Conservation (phyloP, 805 yeast species). For the Spathaspora sp. region DNA sequence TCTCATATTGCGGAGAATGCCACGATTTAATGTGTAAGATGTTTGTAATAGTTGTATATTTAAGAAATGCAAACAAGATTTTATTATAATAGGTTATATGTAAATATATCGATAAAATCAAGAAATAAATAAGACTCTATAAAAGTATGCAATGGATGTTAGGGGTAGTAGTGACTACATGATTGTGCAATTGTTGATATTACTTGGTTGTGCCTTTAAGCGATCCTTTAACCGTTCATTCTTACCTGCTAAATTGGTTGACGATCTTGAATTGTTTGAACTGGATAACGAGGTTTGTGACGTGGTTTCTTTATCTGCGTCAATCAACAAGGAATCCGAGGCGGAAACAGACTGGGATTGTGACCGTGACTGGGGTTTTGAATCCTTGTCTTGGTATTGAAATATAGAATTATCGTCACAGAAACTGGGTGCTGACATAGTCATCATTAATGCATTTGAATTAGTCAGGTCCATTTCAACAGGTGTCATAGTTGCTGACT, state of each 20-base stretch:
- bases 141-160: neutral
- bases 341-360: neutral
- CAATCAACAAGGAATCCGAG: neutral
- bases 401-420: neutral
- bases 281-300: neutral
- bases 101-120: neutral
- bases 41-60: neutral
- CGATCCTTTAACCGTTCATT: neutral
- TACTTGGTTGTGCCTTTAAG: conserved; percentile 1
- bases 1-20: conserved; percentile 75
- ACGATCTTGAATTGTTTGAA: neutral
- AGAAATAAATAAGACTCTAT: neutral
- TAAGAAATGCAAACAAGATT: neutral
- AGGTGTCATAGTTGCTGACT: neutral
- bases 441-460: neutral
- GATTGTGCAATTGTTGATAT: neutral
- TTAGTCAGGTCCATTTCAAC: neutral
- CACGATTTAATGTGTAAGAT: conserved; percentile 19
- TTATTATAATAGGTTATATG: neutral
- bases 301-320: neutral
- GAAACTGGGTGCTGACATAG: neutral
- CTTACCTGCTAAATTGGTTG: neutral
- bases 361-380: neutral
- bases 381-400: neutral
- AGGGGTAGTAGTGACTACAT: neutral